Base-by-base conservation (phyloP, 2,329 filamentous ascomycete genomes). In the Colletotrichum neosansevieriae region DNA sequence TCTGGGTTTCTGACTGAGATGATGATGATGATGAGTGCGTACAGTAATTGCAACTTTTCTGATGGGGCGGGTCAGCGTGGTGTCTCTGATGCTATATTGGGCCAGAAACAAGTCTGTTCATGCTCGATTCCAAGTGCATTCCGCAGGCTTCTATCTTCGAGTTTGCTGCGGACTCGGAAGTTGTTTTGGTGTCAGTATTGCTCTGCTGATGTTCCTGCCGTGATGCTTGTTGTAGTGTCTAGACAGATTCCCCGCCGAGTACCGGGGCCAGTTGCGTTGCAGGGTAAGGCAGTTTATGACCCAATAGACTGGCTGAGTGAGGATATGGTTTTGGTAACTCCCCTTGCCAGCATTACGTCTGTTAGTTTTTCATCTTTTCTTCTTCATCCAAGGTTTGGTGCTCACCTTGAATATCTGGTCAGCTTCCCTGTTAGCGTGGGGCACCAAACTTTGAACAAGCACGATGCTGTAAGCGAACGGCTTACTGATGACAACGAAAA, bases 331-430 rank as follows among this genome's bases (percentile, higher is more conserved):
- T 64, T 29, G 29, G 9, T 11, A 5, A 21, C 29, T 56, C 36
- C 19, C 38, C 59, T 63, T 45, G 19, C 38, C 29, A 56, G 50
- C 59, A 45, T 63, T 63, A 13, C 38, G 24, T 63, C 24, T 42
- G 17, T 60, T 40, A 65, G 61, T 60, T 54, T 44, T 34, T 61
- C 34, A 32, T 44, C 36, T 21, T 49, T 64, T 58, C 65, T 64
- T 64, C 51, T 58, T 61, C 49, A n/a, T 17, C 15, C 6, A 59
- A 60, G 34, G 24, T 50, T 60, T 60, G 17, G 10, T 51, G 12
- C 67, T 67, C 38, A 68, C 67, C 58, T 67, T 44, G 12, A 53
- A 21, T 54, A 24, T 67, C 19, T 29, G 34, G 34, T 61, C 38
- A 47, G 51, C 51, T 67, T 44, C 13, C 38, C 32, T 58, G 34